Percentiles rank a stretch among this genome's conserved stretches.
phyloP scores from a whole-genome alignment of 495 filamentous ascomycete genomes.

The Parathielavia hyrcaniae region DNA sequence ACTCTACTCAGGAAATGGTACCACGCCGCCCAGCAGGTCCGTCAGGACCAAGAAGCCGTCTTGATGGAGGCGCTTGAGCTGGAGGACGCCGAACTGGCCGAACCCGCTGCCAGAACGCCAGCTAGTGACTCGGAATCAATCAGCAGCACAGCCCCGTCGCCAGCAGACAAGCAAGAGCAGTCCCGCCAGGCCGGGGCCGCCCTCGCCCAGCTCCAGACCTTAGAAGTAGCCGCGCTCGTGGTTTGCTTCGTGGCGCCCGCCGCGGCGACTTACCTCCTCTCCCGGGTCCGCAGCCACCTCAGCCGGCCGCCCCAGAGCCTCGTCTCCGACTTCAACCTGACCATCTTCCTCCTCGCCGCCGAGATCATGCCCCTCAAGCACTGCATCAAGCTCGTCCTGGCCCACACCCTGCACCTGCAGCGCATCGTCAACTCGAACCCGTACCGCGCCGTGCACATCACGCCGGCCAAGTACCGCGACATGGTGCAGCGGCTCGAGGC shows the following conservation, averaged over 20 bases:
- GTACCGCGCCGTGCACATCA: conserved; percentile 37
- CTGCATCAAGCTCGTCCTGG: conserved; percentile 69
- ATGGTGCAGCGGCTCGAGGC: conserved; percentile 60
- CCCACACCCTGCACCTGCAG: conserved; percentile 78
- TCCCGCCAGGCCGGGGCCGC: conserved; percentile 34
- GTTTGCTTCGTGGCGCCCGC: conserved; percentile 76
- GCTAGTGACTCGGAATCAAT: conserved; percentile 36
- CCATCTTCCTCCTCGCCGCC: conserved; percentile 85
- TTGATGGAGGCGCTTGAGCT: conserved; percentile 44
- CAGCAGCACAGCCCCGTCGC: background rate
- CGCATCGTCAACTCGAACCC: conserved; percentile 55
- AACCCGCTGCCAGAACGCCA: background rate
- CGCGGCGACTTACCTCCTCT: conserved; percentile 71
- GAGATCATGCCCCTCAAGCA: conserved; percentile 78
- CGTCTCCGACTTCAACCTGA: conserved; percentile 86
- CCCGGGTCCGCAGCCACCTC: conserved; percentile 65
- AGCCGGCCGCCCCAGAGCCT: conserved; percentile 78
- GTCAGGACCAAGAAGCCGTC: conserved; percentile 41
- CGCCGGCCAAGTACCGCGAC: conserved; percentile 47
- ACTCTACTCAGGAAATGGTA: conserved; percentile 71
- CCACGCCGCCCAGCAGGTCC: conserved; percentile 63
- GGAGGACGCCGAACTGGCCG: conserved; percentile 26
- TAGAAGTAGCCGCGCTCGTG: conserved; percentile 67
- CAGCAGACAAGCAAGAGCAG: background rate
- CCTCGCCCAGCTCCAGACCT: conserved; percentile 58